Percentiles rank a stretch among this genome's conserved stretches.
Conservation (phyloP, 108 stramenopile genomes). For the Cyclotella kingstonii region DNA sequence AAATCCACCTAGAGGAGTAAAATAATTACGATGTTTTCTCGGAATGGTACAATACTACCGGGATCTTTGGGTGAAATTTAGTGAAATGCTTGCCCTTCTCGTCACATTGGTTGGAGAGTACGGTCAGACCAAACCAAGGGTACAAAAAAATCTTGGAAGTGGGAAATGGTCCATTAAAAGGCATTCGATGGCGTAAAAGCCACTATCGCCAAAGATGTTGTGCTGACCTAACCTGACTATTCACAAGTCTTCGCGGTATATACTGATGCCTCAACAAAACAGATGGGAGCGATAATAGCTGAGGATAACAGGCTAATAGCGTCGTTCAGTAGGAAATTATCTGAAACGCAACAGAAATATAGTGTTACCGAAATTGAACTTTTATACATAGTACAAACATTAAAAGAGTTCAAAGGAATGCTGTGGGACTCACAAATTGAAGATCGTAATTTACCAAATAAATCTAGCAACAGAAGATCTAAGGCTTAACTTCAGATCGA, state of each 20-base stretch:
- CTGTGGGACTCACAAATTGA: not conserved
- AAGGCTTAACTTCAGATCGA: too few relatives aligned
- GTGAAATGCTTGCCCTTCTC: not conserved
- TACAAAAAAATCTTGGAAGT: not conserved
- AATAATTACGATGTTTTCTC: not conserved
- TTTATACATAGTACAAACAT: not conserved
- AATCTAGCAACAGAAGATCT: too few relatives aligned
- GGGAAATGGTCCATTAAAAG: not conserved
- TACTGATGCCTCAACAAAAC: not conserved
- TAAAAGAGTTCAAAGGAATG: not conserved
- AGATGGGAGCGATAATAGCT: not conserved
- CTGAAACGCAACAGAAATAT: not conserved
- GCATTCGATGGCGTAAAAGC: too few relatives aligned
- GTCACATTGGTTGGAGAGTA: not conserved
- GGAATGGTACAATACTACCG: not conserved
- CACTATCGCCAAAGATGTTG: not conserved
- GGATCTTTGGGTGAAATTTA: not conserved
- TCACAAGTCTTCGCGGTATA: not conserved
- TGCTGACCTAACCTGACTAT: not conserved
- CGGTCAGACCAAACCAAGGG: not conserved
- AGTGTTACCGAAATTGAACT: not conserved
- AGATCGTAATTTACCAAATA: not conserved
- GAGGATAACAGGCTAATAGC: not conserved
- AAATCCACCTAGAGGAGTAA: slow-evolving; percentile 5
- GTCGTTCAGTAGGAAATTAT: not conserved